Conservation (phyloP, 257 asterid species). For the Solanum piurae region DNA sequence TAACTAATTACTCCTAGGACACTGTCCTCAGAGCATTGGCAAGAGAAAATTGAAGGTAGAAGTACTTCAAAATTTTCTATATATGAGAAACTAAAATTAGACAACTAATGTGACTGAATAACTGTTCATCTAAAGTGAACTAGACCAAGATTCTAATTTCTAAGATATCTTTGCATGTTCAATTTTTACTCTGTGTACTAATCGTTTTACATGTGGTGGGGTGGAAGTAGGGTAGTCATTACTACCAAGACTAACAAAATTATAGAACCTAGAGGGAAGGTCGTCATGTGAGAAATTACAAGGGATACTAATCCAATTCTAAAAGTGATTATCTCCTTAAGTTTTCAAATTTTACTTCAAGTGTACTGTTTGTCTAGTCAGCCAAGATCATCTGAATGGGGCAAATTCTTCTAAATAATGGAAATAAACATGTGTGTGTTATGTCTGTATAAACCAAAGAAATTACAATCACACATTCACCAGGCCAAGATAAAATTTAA, state of each 20-base stretch:
- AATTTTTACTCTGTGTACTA: not conserved
- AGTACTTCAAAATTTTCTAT: not conserved
- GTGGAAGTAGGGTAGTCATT: not conserved
- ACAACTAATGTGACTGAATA: not conserved
- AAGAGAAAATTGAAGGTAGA: not conserved
- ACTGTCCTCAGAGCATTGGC: not conserved
- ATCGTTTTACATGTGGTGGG: not conserved
- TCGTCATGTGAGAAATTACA: not conserved
- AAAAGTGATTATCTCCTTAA: not conserved
- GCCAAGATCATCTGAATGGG: not conserved
- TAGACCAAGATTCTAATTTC: not conserved
- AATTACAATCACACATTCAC: not conserved
- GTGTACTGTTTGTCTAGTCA: not conserved
- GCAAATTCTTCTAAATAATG: not conserved
- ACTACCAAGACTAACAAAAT: not conserved
- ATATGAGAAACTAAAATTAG: not conserved
- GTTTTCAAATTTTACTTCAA: not conserved
- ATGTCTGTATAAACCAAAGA: not conserved
- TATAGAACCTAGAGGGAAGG: not conserved
- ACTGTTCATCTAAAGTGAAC: not conserved
- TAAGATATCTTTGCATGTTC: not conserved
- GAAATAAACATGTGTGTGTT: not conserved
- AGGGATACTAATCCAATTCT: not conserved
- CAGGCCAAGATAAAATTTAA: not conserved
- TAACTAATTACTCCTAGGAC: not conserved